Base-by-base conservation (phyloP, 2,329 filamentous ascomycete species). In the Fusarium buxicola region DNA sequence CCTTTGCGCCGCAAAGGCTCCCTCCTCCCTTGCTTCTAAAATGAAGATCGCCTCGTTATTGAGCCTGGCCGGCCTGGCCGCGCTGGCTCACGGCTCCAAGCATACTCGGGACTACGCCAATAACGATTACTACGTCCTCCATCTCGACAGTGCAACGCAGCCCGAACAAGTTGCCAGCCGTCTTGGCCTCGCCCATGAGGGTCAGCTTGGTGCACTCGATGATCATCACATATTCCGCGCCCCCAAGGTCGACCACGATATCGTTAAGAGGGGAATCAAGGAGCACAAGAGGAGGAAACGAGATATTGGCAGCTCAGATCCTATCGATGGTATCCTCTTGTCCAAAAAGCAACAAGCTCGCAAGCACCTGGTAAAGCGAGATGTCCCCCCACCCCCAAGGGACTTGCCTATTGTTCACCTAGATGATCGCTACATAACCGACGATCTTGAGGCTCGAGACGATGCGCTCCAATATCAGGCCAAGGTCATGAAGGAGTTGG, bases 111-210 rank as follows among this genome's bases (percentile, higher is more conserved):
- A 95, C 73, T 92, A 96, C 81, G 85, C 90, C 45, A 83, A 85
- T 34, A 87, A 93, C 77, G 94, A 99, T 77, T 98, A 96, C 79
- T 97, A 98, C 75, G 93, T 96, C 64, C 83, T 99, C 41, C 91
- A 97, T 66, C 85, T 99, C 71, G 86, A 90, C 57, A 79, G 85
- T 11, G 81, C 84, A 32, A 82, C 85, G 7, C 82, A 87, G 12
- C 92, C 93, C 13, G 78, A 84, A 21, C 82, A 89, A 35, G 82
- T 97, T 63, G 93, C 93, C 25, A 79, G 81, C 40, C 83, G 87
- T 18, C 81, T 99, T 8, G 92, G 92, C 16, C 81, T 97, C 43
- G 82, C 85, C 39, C 89, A 97, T 76, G 91, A 97, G 70, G 94
- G 94, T 32, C 86, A 86, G 41, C 83, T 98, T 15, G 91, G 91